Percentiles rank a stretch among this genome's conserved stretches.
Evolutionary conservation across 352 stramenopile genomes (phyloP).

Genomic region (Blastocystis sp.): DNA sequence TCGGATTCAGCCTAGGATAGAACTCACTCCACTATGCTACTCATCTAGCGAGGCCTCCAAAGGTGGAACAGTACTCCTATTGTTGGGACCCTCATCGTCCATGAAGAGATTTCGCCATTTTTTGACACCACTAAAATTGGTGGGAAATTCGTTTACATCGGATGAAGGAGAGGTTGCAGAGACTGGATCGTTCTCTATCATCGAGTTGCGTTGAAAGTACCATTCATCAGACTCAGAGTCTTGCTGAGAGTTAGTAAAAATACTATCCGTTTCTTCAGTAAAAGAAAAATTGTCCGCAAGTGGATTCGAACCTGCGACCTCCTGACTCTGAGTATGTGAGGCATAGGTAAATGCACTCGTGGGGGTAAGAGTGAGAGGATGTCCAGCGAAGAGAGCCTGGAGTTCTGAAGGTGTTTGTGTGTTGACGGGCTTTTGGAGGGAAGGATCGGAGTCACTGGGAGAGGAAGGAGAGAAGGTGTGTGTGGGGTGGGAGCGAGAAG

Average conservation of each 20-base stretch:
- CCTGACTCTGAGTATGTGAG: neutral
- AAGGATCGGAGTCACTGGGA: neutral
- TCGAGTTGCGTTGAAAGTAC: neutral
- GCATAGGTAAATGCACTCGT: neutral
- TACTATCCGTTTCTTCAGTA: neutral
- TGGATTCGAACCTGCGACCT: neutral
- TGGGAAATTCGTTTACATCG: neutral
- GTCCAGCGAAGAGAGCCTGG: neutral
- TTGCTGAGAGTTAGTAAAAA: neutral
- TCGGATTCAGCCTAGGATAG: neutral
- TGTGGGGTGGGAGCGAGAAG: neutral
- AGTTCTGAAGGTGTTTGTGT: neutral
- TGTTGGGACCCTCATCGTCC: neutral
- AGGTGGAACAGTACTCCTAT: neutral
- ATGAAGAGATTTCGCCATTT: neutral
- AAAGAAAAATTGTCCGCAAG: neutral
- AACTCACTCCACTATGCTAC: neutral
- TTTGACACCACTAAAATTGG: neutral
- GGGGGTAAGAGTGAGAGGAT: neutral
- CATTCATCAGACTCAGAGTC: neutral
- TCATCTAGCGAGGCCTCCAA: neutral
- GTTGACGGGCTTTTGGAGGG: neutral
- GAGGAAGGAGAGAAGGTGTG: neutral
- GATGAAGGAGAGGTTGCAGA: neutral
- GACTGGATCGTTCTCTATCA: neutral